Evolutionary conservation across 176 grass and related monocot species (phyloP), one percentile per base, ranked within the genome.

Genomic region (Ensete ventricosum): DNA sequence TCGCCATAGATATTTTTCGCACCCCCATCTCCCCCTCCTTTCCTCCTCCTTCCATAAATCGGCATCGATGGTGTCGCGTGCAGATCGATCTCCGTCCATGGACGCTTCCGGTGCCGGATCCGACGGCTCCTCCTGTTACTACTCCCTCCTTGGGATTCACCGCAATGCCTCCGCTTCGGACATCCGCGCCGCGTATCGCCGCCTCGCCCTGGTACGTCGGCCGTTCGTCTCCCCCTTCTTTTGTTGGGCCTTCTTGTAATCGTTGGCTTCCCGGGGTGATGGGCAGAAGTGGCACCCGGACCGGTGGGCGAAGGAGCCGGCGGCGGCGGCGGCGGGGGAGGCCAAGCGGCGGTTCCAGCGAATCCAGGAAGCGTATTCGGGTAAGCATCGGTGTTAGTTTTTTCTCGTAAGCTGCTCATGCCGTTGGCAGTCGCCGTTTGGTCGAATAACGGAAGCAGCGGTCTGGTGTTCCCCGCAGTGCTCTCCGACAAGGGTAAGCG

Each of bases 291-390:
- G 96, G 96, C 96, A 99, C 75, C 95, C 96, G 48, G 96, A 99
- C 85, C 90, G 96, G 54, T 99, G 88, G 73, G 78, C 86, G 54
- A 95, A 83, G 80, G 71, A 99, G 26, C 91, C 91, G 14, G 74
- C 81, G 52, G 86, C 74, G 9, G 82, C 80, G 8, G 11, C 67
- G 1, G 24, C 34, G 34, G 84, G 81, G 43, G 91, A 99, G 84
- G 96, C 91, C 51, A 91, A 99, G 57, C 79, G 73, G 82, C 88
- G 91, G 64, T 99, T 99, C 82, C 96, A 99, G 82, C 96, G 88
- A 82, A 99, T 99, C 81, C 96, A 99, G 78, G 96, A 99, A 81
- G 96, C 96, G 9, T 99, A 99, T 51, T 91, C 90, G 82, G 96
- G 96, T 99, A 80, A 91, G 96, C 67, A 16, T 64, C 34, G 50